Conservation (phyloP, 192 early-diverging fungal species). For the Coemansia sp. region DNA sequence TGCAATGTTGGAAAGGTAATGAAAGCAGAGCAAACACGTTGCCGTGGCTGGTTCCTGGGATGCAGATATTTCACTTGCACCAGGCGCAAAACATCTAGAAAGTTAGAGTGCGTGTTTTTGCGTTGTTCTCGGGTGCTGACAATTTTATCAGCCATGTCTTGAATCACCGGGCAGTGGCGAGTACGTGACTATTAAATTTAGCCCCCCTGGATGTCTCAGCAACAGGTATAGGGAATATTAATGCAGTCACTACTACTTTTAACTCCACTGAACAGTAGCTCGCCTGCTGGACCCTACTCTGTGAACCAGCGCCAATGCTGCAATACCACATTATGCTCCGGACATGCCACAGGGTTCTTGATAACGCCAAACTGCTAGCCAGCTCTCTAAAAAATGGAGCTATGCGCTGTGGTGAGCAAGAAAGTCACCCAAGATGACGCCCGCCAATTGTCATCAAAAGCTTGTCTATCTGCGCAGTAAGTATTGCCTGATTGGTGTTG, state of each 20-base stretch:
- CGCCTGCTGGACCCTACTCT: neutral
- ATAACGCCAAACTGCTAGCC: neutral
- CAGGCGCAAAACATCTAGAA: neutral
- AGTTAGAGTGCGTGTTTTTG: neutral
- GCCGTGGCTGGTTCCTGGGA: neutral
- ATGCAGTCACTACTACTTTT: neutral
- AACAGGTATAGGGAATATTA: neutral
- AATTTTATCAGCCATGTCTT: constrained; percentile 9
- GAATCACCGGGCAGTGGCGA: neutral
- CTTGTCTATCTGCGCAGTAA: neutral
- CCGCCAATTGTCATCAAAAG: neutral
- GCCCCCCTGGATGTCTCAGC: constrained; percentile 4
- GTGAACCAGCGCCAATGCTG: neutral
- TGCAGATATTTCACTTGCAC: neutral
- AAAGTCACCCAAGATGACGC: neutral
- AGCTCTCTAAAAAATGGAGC: neutral
- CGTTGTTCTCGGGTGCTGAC: neutral
- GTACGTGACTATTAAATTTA: neutral
- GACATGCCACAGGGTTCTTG: neutral
- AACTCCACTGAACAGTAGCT: neutral
- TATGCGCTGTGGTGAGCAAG: neutral
- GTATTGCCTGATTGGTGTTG: neutral
- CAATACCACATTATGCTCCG: neutral
- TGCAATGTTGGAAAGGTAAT: neutral
- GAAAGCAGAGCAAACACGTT: neutral